Evolutionary conservation across 768 basidiomycete genomes (phyloP).

Genomic region (Kwoniella shandongensis): DNA sequence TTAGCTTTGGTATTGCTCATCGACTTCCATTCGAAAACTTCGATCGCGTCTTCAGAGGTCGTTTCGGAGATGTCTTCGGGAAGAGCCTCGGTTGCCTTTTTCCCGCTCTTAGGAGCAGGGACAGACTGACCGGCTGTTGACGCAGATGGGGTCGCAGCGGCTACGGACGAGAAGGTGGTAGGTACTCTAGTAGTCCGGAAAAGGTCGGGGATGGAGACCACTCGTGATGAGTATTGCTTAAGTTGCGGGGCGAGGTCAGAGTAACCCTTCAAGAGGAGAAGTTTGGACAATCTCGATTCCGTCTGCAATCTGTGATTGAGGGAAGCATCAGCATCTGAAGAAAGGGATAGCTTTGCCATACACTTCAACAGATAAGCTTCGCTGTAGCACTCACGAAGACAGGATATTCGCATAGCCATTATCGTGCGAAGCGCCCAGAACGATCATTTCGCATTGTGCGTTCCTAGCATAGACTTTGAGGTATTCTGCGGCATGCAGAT

Average conservation of each 20-base stretch:
- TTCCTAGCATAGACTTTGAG: conserved; percentile 33
- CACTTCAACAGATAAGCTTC: too few species aligned
- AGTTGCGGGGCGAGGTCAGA: conserved; percentile 27
- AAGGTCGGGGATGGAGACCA: conserved; percentile 33
- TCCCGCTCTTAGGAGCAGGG: not conserved
- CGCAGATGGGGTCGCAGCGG: not conserved
- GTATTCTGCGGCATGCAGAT: conserved; percentile 14
- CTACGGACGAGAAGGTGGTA: conserved; percentile 3
- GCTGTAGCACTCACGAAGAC: conserved; percentile 26
- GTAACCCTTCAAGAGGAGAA: conserved; percentile 40
- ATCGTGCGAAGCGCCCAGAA: conserved; percentile 41
- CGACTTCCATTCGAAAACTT: conserved; percentile 2
- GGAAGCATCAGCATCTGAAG: too few species aligned
- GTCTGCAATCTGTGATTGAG: conserved; percentile 25
- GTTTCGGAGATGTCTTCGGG: not conserved
- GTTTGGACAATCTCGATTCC: conserved; percentile 33
- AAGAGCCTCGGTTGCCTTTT: not conserved
- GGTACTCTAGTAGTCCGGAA: conserved; percentile 30
- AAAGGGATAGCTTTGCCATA: too few species aligned
- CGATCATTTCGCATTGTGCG: conserved; percentile 39
- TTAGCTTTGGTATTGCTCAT: conserved; percentile 2
- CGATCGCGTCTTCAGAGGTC: conserved; percentile 6
- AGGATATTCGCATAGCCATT: conserved; percentile 41
- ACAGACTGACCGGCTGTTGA: not conserved
- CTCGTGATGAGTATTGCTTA: conserved; percentile 22